phyloP scores from a whole-genome alignment of 371 early-diverging fungal species.

The Mucor saturninus region DNA sequence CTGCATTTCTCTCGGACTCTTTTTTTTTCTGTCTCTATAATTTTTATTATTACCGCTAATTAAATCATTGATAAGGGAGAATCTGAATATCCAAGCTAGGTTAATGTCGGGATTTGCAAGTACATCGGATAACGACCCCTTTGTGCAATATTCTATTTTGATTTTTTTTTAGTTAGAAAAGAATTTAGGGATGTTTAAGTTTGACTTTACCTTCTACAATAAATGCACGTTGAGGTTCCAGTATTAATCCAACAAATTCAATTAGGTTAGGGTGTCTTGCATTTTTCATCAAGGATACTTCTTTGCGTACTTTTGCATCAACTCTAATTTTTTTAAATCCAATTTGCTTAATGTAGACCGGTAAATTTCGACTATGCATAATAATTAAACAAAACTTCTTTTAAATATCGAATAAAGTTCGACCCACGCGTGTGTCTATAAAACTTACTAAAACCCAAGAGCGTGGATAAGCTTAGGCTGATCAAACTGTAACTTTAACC shows the following conservation, averaged over 20 bases:
- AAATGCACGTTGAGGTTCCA: conserved; percentile 36
- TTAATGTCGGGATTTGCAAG: conserved; percentile 52
- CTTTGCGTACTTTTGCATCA: conserved; percentile 34
- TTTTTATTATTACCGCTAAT: conserved; percentile 30
- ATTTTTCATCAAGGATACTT: conserved; percentile 43
- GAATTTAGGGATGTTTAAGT: background rate
- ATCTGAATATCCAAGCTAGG: conserved; percentile 57
- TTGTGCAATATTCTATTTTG: conserved; percentile 45
- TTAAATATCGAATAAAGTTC: background rate
- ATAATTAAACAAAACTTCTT: background rate
- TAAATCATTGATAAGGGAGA: conserved; percentile 56
- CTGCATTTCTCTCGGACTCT: too few relatives aligned
- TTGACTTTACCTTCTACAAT: conserved; percentile 39
- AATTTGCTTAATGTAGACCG: conserved; percentile 43
- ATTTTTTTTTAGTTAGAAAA: background rate
- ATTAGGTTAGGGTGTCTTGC: conserved; percentile 46
- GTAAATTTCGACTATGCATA: conserved; percentile 48
- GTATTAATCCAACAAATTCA: conserved; percentile 44
- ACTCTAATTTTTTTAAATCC: conserved; percentile 39
- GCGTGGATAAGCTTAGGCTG: conserved; percentile 6
- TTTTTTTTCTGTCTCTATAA: too few relatives aligned
- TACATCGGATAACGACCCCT: conserved; percentile 50
- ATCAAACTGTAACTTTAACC: background rate
- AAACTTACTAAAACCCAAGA: conserved; percentile 26
- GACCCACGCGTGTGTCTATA: too few relatives aligned